phyloP scores from a whole-genome alignment of 495 filamentous ascomycete species.

The Aspergillus ellipticus region DNA sequence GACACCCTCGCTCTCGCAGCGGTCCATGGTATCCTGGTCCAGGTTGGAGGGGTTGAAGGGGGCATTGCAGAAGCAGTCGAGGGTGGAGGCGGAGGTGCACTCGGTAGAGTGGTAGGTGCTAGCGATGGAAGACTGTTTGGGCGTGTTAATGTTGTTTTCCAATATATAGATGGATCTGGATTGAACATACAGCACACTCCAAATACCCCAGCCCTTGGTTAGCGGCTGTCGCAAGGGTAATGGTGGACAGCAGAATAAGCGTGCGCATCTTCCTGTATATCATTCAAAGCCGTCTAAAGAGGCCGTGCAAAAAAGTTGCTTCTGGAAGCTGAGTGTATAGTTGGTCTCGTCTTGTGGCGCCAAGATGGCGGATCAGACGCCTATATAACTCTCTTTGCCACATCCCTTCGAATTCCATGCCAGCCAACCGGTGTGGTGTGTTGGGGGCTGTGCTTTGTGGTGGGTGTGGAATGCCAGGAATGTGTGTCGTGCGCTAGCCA shows the following conservation, averaged over 20 bases:
- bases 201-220: constrained; percentile 9
- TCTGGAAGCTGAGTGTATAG: neutral
- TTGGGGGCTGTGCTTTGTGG: neutral
- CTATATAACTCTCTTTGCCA: neutral
- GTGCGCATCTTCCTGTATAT: neutral
- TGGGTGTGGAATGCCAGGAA: neutral
- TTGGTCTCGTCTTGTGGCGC: neutral
- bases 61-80: constrained; percentile 16
- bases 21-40: neutral
- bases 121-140: constrained; percentile 9
- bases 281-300: too few species aligned
- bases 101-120: neutral
- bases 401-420: neutral
- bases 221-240: constrained; percentile 5
- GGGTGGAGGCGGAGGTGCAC: constrained; percentile 10
- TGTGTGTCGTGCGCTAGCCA: neutral
- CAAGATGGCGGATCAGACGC: neutral
- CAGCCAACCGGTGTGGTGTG: neutral
- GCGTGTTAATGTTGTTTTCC: neutral
- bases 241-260: constrained; percentile 3
- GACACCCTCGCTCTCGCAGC: constrained; percentile 11
- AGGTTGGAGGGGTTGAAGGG: neutral
- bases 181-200: constrained; percentile 11
- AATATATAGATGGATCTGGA: neutral
- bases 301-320: too few species aligned